Evolutionary conservation across 2,329 filamentous ascomycete genomes (phyloP), one percentile per base, ranked within the genome.

Genomic region (Paracoccidioides brasiliensis): DNA sequence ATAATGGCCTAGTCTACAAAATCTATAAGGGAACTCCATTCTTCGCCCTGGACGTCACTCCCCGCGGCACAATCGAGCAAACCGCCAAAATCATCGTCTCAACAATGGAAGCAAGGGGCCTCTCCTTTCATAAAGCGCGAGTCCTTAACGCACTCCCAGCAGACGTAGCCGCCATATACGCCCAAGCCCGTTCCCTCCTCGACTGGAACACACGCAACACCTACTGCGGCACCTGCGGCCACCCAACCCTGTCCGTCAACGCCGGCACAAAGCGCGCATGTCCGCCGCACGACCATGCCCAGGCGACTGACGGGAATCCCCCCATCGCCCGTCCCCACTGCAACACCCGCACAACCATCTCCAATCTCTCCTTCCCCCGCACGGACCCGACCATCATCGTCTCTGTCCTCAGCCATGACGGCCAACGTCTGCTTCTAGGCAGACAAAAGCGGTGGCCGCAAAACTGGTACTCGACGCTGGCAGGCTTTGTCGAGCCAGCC

Each of bases 361-460:
- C 90, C 37, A 98, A 98, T 72, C 78, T 96, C 54, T 85, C 80
- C 66, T 97, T 96, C 76, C 91, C 91, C 2, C 82, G 90, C 52
- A 96, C 91, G 1, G 90, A 96, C 64, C 90, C 90, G 0, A 95
- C 89, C 33, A 90, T 97, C 69, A 98, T 98, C 72, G 90, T 94
- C 73, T 91, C 90, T 0, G 85, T 96, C 9, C 81, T 97, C 37
- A 94, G 86, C 54, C 78, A 84, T 52, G 88, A 94, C 63, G 86
- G 86, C 52, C 80, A 84, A 61, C 81, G 82, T 58, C 74, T 95
- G 42, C 80, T 98, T 6, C 84, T 98, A 0, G 93, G 93, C 41
- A 84, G 93, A 12, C 83, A 88, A 66, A 87, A 86, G 71, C 80
- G 88, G 54, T 98, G 85, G 79, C 93, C 93, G 0, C 77, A 80